phyloP scores from a whole-genome alignment of 805 yeast species.

The Schwanniomyces vanrijiae region DNA sequence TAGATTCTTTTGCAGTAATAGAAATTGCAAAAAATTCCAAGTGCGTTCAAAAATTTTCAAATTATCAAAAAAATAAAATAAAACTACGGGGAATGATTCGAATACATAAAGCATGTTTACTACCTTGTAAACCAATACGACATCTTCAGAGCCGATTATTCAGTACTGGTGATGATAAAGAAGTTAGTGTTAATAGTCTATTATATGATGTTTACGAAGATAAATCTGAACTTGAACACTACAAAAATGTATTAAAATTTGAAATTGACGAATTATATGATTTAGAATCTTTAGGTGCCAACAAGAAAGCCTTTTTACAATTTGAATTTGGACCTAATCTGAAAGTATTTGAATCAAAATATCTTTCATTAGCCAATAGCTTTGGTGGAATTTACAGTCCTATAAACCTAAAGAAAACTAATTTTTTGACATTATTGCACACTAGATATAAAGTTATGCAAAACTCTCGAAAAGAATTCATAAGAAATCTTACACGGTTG shows the following conservation, averaged over 20 bases:
- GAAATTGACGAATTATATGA: constrained; percentile 3
- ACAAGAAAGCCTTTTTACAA: constrained; percentile 3
- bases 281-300: neutral
- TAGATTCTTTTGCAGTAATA: neutral
- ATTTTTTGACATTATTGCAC: constrained; percentile 1
- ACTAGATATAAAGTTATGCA: constrained; percentile 4
- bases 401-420: constrained; percentile 2
- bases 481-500: constrained; percentile 2
- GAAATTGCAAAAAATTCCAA: neutral
- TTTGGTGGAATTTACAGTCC: constrained; percentile 3
- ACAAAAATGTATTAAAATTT: constrained; percentile 4
- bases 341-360: constrained; percentile 1
- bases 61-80: neutral
- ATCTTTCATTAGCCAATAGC: constrained; percentile 1
- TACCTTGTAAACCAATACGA: neutral
- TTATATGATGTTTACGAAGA: constrained; percentile 6
- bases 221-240: constrained; percentile 2
- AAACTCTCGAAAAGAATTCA: constrained; percentile 2
- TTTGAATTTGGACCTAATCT: constrained; percentile 5
- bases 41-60: neutral
- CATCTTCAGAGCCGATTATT: neutral
- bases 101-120: neutral
- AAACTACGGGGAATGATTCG: neutral
- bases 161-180: neutral
- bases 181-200: neutral